Base-by-base conservation (phyloP, 768 basidiomycete genomes). In the Cyclocybe aegerita region DNA sequence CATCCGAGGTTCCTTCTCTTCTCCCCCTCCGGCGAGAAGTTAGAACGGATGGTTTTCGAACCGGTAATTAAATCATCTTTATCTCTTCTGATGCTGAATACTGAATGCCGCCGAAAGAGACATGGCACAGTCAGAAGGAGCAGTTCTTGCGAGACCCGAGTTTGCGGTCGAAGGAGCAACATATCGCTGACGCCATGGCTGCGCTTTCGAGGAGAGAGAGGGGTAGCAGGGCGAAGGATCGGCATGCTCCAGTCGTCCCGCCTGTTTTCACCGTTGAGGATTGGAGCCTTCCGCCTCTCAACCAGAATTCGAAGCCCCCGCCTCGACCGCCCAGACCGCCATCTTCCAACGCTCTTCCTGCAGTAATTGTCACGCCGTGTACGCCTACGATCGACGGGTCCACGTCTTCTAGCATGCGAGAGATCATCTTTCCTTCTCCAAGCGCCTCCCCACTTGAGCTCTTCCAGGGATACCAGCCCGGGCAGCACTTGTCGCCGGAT, bases 301-400 rank as follows among this genome's bases (percentile, higher is more conserved):
- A 29, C 4, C 14, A 34, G n/a, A 36, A 47, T 29, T 8, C 31
- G 8, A 45, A 39, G 14, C 39, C 43, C 36, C 37, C 48, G 9
- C 54, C 14, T 36, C 46, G 53, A 4, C 57, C 57, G 0, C 52
- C 50, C 16, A 54, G 52, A 4, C 56, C 52, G 12, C 54, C 59
- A 14, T 32, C 39, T 29, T 56, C 57, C 4, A 43, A 31, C 12
- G 41, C 49, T 6, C 35, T 59, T 37, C 63, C 63, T 16, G 44
- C 59, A 23, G 57, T 64, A n/a, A 56, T 62, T 15, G 50, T 64
- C 42, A 61, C 62, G 0, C 62, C 62, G 39, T 60, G 55, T 14
- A 60, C 58, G 7, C 60, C 62, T 4, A 52, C 52, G 3, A 48
- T 46, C 2, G 39, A 34, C 29, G 39, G 8, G n/a, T 16, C 29